These are phyloP conservation scores for Lipomyces sp. DNA, from an alignment of 805 yeast species.

Conservation along the genomic window DNA sequence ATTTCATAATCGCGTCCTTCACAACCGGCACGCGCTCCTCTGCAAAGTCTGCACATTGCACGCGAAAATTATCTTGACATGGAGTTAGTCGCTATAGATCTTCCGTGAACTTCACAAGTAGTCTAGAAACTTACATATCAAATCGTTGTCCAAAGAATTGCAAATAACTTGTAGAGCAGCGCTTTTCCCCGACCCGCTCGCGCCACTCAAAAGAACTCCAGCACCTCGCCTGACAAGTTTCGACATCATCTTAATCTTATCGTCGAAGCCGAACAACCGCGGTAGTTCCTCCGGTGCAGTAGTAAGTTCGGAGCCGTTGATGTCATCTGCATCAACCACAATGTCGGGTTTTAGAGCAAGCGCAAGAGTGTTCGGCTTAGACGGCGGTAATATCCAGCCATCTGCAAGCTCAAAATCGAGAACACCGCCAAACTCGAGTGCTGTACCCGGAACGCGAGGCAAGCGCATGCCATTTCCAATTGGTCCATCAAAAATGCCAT, in stretches of 20 bases:
- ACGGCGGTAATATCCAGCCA: constrained; percentile 46
- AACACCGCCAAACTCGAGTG: constrained; percentile 56
- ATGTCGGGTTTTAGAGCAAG: constrained; percentile 23
- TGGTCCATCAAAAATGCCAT: constrained; percentile 31
- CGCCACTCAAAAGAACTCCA: constrained; percentile 66
- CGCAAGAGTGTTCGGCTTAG: background rate
- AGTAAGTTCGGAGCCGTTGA: background rate
- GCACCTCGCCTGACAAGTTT: constrained; percentile 46
- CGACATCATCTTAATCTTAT: constrained; percentile 41
- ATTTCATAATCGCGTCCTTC: constrained; percentile 45
- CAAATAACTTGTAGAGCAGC: constrained; percentile 48
- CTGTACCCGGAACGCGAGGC: constrained; percentile 46
- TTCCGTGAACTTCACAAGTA: too few species aligned
- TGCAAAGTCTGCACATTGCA: constrained; percentile 54
- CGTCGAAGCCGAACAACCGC: constrained; percentile 57
- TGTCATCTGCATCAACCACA: background rate
- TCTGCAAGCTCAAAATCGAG: constrained; percentile 49
- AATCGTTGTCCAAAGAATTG: constrained; percentile 38
- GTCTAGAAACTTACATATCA: constrained; percentile 39
- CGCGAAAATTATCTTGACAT: constrained; percentile 40
- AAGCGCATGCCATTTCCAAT: constrained; percentile 50
- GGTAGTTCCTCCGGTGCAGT: constrained; percentile 11
- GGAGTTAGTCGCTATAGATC: background rate
- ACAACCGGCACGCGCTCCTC: constrained; percentile 52
- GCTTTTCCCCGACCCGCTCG: constrained; percentile 81